These are phyloP conservation scores for Pythium coloratum DNA, from an alignment of 352 stramenopile genomes.

Conservation along the genomic window DNA sequence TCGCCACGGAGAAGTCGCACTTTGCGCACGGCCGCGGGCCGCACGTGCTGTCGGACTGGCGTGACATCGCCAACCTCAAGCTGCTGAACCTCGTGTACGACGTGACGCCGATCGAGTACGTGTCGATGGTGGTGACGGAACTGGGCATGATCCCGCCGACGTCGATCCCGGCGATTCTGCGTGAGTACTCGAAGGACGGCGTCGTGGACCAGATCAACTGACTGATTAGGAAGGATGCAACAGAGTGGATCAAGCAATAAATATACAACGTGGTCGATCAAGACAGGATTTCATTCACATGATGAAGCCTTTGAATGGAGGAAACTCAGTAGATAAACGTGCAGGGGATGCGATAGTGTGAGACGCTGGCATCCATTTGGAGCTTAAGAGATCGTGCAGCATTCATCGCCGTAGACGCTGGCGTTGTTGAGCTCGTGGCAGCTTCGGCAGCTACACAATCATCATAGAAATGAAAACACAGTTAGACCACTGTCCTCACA, in stretches of 20 bases:
- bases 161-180: constrained; percentile 95
- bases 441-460: constrained; percentile 46
- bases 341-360: not conserved
- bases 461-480: constrained; percentile 1
- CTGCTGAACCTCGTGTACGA: constrained; percentile 93
- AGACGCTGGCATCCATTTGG: not conserved
- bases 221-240: not conserved
- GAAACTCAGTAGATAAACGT: not conserved
- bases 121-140: constrained; percentile 97
- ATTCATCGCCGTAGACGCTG: constrained; percentile 75
- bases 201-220: constrained; percentile 47
- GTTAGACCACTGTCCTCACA: not conserved
- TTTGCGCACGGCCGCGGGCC: constrained; percentile 27
- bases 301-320: not conserved
- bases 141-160: constrained; percentile 97
- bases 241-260: not conserved
- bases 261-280: not conserved
- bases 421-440: constrained; percentile 80
- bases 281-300: not conserved
- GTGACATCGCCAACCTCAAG: constrained; percentile 69
- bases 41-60: constrained; percentile 85
- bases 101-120: constrained; percentile 96
- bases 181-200: constrained; percentile 88
- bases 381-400: constrained; percentile 55
- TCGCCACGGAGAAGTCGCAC: constrained; percentile 53